Base-by-base conservation (phyloP, 495 filamentous ascomycete genomes). In the Aspergillus ellipticus region DNA sequence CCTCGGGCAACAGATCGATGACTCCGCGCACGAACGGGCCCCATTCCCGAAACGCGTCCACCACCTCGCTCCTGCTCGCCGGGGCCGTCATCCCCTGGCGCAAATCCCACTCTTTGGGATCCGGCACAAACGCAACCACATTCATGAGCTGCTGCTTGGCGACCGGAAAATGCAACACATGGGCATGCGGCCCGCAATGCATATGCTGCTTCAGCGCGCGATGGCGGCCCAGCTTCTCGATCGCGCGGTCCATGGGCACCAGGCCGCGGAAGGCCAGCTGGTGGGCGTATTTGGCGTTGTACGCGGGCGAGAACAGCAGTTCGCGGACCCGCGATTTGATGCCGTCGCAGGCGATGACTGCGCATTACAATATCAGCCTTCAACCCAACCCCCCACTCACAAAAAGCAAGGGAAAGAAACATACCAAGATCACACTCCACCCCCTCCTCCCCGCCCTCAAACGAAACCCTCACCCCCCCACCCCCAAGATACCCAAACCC, bases 301-400 rank as follows among this genome's bases (percentile, higher is more conserved):
- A 68, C 10, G 59, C 63, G n/a, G 58, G 55, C 2, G 74, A 76
- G 0, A 82, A 57, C 2, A 85, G 37, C 22, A 78, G 45, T 31
- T 76, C 61, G 6, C 81, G 70, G 3, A 80, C 74, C 49, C 68
- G 68, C 0, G 81, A 84, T 45, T 79, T 82, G 45, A 86, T 79
- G 0, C 83, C 83, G 54, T 86, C 83, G 57, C 80, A 83, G 8
- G 81, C 82, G 41, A 86, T 72, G 2, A 64, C 60, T 68, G 16
- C 4, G 6, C 1, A 4, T 9, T 24, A 15, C 22, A 0, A 31
- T 15, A 6, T 42, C 21, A 4, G 35, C 35, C 11, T 2, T n/a
- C n/a, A n/a, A n/a, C n/a, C n/a, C n/a, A n/a, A n/a, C 24, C 4
- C 24, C 7, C 24, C 24, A 3, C 7, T 28, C 24, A 45, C 24